These are phyloP conservation scores for Zymoseptoria pseudotritici DNA, from an alignment of 2,329 filamentous ascomycete species.

Conservation along the genomic window DNA sequence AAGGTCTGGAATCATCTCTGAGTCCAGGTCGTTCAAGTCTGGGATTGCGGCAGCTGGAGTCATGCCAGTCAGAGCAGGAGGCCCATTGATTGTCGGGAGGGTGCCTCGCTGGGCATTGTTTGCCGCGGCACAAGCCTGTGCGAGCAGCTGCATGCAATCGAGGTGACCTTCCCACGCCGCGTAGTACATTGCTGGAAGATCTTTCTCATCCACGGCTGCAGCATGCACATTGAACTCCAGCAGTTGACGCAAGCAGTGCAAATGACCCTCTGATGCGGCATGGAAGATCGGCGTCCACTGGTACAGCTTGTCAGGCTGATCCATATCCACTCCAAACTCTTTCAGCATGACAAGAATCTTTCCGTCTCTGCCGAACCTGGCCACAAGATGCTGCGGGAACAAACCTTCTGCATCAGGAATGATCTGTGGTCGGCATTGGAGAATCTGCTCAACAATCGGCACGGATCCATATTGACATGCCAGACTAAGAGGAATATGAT, in stretches of 20 bases:
- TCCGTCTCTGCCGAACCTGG: conserved; percentile 75
- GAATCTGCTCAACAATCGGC: conserved; percentile 73
- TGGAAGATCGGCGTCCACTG: conserved; percentile 97
- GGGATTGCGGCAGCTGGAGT: conserved; percentile 17
- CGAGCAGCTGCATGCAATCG: conserved; percentile 85
- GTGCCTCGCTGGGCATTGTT: conserved; percentile 17
- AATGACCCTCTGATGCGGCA: conserved; percentile 90
- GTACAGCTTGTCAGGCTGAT: conserved; percentile 92
- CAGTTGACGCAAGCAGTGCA: conserved; percentile 75
- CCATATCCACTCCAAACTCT: conserved; percentile 77
- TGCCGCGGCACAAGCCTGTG: conserved; percentile 39
- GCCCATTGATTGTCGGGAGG: not conserved
- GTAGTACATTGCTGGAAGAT: conserved; percentile 92
- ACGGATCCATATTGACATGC: conserved; percentile 90
- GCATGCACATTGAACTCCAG: conserved; percentile 72
- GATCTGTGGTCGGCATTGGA: conserved; percentile 72
- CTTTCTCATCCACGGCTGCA: conserved; percentile 82
- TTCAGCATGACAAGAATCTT: conserved; percentile 73
- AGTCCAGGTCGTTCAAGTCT: conserved; percentile 41
- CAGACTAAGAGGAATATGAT: conserved; percentile 89
- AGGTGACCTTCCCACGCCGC: conserved; percentile 96
- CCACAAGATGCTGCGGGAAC: conserved; percentile 94
- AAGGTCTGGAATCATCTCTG: conserved; percentile 83
- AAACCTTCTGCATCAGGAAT: conserved; percentile 93
- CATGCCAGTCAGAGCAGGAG: conserved; percentile 42